Conservation (phyloP, 179 eudicot genomes). For the Carnegiea gigantea region DNA sequence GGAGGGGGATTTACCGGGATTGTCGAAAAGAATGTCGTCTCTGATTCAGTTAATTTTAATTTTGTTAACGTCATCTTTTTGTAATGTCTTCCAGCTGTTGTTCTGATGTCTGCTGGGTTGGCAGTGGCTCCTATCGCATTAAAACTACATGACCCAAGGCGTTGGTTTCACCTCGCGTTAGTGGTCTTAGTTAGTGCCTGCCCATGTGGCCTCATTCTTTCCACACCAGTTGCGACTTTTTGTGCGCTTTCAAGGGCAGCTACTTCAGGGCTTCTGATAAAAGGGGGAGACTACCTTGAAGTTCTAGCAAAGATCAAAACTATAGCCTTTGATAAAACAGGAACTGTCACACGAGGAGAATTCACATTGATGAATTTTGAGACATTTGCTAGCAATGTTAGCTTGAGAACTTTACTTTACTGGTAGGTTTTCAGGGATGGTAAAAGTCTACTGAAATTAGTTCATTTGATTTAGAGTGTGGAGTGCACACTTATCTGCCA, state of each 20-base stretch:
- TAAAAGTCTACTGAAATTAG: neutral
- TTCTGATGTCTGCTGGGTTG: conserved; percentile 48
- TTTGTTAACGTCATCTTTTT: neutral
- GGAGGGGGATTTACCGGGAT: neutral
- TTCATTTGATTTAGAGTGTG: neutral
- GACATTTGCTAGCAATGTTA: conserved; percentile 40
- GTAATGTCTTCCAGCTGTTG: conserved; percentile 47
- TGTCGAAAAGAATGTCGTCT: neutral
- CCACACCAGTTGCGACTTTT: conserved; percentile 90
- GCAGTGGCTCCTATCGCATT: conserved; percentile 53
- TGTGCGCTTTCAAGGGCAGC: conserved; percentile 93
- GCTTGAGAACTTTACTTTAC: conserved; percentile 48
- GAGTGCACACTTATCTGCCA: neutral
- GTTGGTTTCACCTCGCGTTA: conserved; percentile 61
- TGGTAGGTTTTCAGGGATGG: conserved; percentile 42
- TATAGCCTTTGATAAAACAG: conserved; percentile 87
- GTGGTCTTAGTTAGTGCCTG: conserved; percentile 93
- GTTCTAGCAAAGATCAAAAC: conserved; percentile 59
- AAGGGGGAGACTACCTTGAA: conserved; percentile 88
- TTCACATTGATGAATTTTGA: conserved; percentile 51
- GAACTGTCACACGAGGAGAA: conserved; percentile 86
- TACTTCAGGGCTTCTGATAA: conserved; percentile 67
- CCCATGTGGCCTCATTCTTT: conserved; percentile 88
- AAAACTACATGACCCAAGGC: conserved; percentile 39
- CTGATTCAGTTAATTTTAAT: too few relatives aligned